These are phyloP conservation scores for Cordyceps tenuipes DNA, from an alignment of 2,329 filamentous ascomycete genomes.

Conservation along the genomic window DNA sequence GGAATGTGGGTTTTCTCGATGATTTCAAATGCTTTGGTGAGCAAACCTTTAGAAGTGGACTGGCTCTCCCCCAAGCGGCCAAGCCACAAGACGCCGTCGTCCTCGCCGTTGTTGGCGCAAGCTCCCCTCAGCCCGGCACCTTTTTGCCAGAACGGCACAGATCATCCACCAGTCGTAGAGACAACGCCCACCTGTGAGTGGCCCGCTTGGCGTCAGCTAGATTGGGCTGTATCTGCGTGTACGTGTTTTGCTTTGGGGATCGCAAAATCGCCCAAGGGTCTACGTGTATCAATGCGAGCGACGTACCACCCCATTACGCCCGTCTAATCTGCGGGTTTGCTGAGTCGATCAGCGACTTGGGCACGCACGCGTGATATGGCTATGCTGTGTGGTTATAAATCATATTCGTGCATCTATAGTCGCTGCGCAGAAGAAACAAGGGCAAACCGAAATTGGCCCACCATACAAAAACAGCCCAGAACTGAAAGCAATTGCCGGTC, in stretches of 20 bases:
- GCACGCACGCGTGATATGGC: too few relatives aligned
- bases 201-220: too few relatives aligned
- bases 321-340: background rate
- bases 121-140: background rate
- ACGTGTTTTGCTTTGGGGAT: background rate
- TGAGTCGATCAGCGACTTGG: background rate
- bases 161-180: too few relatives aligned
- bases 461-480: background rate
- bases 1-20: background rate
- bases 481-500: background rate
- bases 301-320: background rate
- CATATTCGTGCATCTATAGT: background rate
- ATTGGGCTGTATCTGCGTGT: background rate
- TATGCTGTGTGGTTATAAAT: background rate
- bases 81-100: conserved; percentile 2
- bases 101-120: background rate
- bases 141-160: background rate
- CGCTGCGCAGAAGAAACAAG: background rate
- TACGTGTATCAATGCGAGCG: background rate
- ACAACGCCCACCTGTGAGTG: too few relatives aligned
- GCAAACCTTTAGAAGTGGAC: background rate
- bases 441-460: background rate
- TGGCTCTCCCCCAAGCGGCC: background rate
- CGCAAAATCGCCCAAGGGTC: background rate
- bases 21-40: conserved; percentile 10